phyloP scores from a whole-genome alignment of 2,329 filamentous ascomycete genomes.

The Blumeriella jaapii region DNA sequence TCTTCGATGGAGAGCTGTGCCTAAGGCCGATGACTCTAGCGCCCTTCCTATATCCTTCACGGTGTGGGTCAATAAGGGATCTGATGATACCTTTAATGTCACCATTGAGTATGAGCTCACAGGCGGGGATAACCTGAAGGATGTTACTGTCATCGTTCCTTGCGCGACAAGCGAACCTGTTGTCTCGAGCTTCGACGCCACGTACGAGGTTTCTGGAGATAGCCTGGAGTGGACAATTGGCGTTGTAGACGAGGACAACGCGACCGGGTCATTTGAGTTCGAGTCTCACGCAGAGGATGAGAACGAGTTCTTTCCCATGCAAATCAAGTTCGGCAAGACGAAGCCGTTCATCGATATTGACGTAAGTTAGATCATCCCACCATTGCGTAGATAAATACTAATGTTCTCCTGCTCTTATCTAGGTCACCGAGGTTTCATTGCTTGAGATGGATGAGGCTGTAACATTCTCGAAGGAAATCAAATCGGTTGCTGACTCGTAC shows the following conservation, averaged over 20 bases:
- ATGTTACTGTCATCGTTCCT: slow-evolving; percentile 81
- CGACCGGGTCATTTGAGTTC: slow-evolving; percentile 85
- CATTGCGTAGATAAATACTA: slow-evolving; percentile 1
- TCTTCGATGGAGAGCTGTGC: slow-evolving; percentile 79
- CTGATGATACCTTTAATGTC: slow-evolving; percentile 70
- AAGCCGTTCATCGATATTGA: slow-evolving; percentile 86
- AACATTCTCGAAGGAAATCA: slow-evolving; percentile 72
- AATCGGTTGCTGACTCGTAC: slow-evolving; percentile 65
- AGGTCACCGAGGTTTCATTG: slow-evolving; percentile 60
- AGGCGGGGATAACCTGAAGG: slow-evolving; percentile 63
- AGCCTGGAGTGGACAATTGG: slow-evolving; percentile 91
- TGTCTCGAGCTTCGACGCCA: slow-evolving; percentile 86
- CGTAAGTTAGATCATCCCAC: slow-evolving; percentile 45
- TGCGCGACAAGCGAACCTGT: slow-evolving; percentile 76
- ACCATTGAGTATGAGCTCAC: slow-evolving; percentile 94
- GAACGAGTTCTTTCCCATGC: slow-evolving; percentile 97
- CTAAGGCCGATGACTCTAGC: slow-evolving; percentile 67
- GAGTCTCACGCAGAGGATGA: slow-evolving; percentile 82
- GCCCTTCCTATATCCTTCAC: slow-evolving; percentile 91
- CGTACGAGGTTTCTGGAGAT: slow-evolving; percentile 88
- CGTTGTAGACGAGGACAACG: slow-evolving; percentile 68
- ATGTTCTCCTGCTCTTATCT: too few relatives aligned
- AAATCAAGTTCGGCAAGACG: slow-evolving; percentile 74
- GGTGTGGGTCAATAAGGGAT: slow-evolving; percentile 90
- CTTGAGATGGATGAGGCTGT: slow-evolving; percentile 69